Evolutionary conservation across 495 filamentous ascomycete species (phyloP).

Genomic region (Aspergillus wentii): DNA sequence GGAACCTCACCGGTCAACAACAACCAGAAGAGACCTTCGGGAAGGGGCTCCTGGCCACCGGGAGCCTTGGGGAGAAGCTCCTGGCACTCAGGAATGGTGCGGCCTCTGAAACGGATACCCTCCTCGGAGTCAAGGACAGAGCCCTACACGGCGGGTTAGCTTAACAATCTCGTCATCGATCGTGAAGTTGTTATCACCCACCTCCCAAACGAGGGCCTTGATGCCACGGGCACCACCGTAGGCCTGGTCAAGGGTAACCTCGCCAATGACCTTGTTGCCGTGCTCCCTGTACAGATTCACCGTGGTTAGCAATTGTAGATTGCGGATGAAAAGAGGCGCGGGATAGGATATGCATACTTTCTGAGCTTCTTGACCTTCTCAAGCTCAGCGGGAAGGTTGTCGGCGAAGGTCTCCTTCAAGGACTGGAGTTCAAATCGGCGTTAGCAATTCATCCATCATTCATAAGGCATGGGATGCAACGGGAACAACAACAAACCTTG

Average conservation of each 20-base stretch:
- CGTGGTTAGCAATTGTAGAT: constrained; percentile 15
- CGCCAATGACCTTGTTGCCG: constrained; percentile 89
- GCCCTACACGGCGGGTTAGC: constrained; percentile 45
- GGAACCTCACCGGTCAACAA: constrained; percentile 96
- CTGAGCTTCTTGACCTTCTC: constrained; percentile 98
- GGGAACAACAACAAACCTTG: constrained; percentile 53
- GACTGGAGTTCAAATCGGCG: constrained; percentile 53
- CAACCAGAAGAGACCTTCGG: constrained; percentile 99
- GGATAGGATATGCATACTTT: constrained; percentile 58
- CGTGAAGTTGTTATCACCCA: constrained; percentile 22
- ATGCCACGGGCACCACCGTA: constrained; percentile 99
- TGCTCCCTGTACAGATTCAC: constrained; percentile 60
- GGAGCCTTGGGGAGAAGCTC: constrained; percentile 92
- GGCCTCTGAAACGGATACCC: constrained; percentile 97
- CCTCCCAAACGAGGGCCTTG: constrained; percentile 97
- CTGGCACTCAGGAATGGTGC: constrained; percentile 98
- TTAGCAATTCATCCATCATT: constrained; percentile 13
- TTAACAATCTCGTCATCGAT: constrained; percentile 3
- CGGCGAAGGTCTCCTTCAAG: constrained; percentile 97
- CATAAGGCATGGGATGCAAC: too few relatives aligned
- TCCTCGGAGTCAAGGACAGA: constrained; percentile 98
- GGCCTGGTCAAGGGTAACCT: constrained; percentile 98
- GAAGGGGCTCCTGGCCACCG: constrained; percentile 91
- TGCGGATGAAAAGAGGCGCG: background rate
- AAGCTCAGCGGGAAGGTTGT: constrained; percentile 88